A percentile compares a stretch with the other conserved stretches of the same genome.
Conservation (phyloP, 495 filamentous ascomycete genomes). For the Penicillium maclennaniae region DNA sequence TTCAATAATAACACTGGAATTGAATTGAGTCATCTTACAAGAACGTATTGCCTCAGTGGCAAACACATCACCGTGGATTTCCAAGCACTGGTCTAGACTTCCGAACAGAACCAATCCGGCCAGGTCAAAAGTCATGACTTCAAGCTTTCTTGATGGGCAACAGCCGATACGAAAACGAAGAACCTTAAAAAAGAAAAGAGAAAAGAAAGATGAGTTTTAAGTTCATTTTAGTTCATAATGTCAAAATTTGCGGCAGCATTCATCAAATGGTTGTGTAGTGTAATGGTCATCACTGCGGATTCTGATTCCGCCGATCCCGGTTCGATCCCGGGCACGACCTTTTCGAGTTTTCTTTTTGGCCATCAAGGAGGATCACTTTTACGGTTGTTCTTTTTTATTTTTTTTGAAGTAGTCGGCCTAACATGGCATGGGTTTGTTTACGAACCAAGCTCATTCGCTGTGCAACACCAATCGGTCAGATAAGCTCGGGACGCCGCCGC, state of each 20-base stretch:
- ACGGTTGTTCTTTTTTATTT: too few relatives aligned
- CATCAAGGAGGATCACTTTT: too few relatives aligned
- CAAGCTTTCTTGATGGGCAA: not conserved
- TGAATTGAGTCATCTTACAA: not conserved
- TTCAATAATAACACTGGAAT: not conserved
- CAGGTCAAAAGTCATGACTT: not conserved
- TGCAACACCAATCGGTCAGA: not conserved
- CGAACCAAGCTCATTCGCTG: not conserved
- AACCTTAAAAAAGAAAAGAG: too few relatives aligned
- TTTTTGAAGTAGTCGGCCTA: too few relatives aligned
- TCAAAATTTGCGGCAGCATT: not conserved
- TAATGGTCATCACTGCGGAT: conserved; percentile 31
- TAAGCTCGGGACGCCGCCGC: not conserved
- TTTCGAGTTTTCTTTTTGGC: conserved; percentile 2
- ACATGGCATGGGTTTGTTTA: not conserved
- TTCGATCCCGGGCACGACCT: conserved; percentile 42
- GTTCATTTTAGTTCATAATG: too few relatives aligned
- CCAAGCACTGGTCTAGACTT: not conserved
- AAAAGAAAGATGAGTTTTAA: too few relatives aligned
- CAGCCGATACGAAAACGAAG: not conserved
- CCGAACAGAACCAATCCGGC: not conserved
- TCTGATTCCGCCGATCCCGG: conserved; percentile 39
- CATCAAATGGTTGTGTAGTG: conserved; percentile 9
- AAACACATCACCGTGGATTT: not conserved
- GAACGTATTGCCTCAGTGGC: not conserved